phyloP scores from a whole-genome alignment of 139 green algal species.

The Tetradesmus obliquus region DNA sequence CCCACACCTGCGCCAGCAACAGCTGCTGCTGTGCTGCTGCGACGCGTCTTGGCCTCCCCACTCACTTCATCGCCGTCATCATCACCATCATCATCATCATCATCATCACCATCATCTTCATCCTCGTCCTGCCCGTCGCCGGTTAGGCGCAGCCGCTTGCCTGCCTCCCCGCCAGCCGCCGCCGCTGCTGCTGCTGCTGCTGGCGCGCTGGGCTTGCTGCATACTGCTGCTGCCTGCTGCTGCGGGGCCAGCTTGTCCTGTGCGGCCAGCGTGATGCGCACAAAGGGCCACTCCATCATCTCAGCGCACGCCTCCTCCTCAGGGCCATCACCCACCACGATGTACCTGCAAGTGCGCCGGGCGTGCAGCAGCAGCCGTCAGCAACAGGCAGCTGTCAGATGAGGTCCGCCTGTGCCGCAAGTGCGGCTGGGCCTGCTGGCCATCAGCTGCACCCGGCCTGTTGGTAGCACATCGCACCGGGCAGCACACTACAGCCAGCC shows the following conservation, averaged over 20 bases:
- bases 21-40: slow-evolving; percentile 8
- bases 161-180: background rate
- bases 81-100: background rate
- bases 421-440: no score
- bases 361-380: background rate
- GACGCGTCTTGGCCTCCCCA: background rate
- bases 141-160: slow-evolving; percentile 20
- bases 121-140: background rate
- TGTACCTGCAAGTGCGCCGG: background rate
- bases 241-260: background rate
- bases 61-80: background rate
- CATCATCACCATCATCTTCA: slow-evolving; percentile 1
- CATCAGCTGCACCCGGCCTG: no score
- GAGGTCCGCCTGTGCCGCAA: no score
- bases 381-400: background rate
- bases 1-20: background rate
- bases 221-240: background rate
- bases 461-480: no score
- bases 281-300: slow-evolving; percentile 46
- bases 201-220: background rate
- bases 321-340: slow-evolving; percentile 40
- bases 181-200: background rate
- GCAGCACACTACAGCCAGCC: no score
- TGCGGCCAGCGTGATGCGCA: slow-evolving; percentile 35
- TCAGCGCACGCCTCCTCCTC: slow-evolving; percentile 50